phyloP scores from a whole-genome alignment of 768 basidiomycete genomes.

The Suillus hirtellus region DNA sequence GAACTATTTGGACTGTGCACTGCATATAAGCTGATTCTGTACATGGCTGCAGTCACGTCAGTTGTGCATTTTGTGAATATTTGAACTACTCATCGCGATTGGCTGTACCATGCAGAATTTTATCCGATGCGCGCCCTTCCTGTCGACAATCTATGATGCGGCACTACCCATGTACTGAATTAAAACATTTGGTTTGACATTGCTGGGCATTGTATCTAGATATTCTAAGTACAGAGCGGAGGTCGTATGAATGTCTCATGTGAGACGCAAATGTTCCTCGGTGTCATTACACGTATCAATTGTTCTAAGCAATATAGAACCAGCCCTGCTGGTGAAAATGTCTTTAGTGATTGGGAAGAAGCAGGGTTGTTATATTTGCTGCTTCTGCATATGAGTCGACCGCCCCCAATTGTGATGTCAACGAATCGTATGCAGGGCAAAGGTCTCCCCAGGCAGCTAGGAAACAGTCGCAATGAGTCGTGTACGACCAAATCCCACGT shows the following conservation, averaged over 20 bases:
- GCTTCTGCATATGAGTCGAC: constrained; percentile 20
- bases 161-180: not conserved
- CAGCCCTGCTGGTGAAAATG: not conserved
- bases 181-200: not conserved
- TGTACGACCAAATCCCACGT: not conserved
- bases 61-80: not conserved
- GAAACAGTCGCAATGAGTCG: not conserved
- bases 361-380: constrained; percentile 18
- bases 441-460: constrained; percentile 27
- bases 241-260: not conserved
- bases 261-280: not conserved
- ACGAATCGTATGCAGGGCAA: constrained; percentile 24
- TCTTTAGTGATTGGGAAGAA: constrained; percentile 15
- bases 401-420: constrained; percentile 24
- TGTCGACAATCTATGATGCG: not conserved
- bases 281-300: not conserved
- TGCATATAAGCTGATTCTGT: not conserved
- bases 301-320: not conserved
- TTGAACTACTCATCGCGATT: not conserved
- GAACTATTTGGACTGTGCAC: not conserved
- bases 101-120: not conserved
- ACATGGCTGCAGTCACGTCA: not conserved
- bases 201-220: not conserved
- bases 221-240: not conserved
- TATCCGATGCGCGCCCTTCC: not conserved